Evolutionary conservation across 106 monocot genomes (phyloP), one percentile per base, ranked within the genome.

Genomic region (Narthecium ossifragum): DNA sequence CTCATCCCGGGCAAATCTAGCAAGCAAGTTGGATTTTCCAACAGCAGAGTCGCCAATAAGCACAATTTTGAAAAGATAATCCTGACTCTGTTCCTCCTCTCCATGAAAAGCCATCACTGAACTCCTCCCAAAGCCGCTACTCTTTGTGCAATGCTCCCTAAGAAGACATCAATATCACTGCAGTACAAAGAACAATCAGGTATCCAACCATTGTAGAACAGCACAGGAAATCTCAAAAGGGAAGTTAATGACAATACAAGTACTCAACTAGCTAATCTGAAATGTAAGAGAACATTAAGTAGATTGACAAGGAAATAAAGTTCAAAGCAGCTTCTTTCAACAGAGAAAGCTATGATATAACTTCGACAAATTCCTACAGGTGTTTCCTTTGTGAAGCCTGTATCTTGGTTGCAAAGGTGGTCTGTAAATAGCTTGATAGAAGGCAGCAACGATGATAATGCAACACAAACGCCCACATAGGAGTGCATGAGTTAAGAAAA

Each of bases 41-140:
- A 78, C 78, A 17, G 71, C 78, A 48, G 78, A 72, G 41, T 78
- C 78, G 27, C 78, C 78, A 27, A 78, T 71, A 26, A 71, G 34
- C 32, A 77, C 77, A 38, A 77, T 56, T 54, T 77, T 77, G 38
- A 77, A 77, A 34, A 78, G 66, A 55, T 78, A 78, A 17, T 71
- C 72, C 62, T 71, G 72, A 34, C 40, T 62, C 38, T 72, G 61
- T 8, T 72, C 72, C 31, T 78, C 77, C 8, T 67, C 72, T 51
- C 56, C 62, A 15, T 51, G 33, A 27, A 36, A 72, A 60, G 66
- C 61, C 78, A 78, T 78, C 22, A 26, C 49, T 46, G 29, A 32
- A 28, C 31, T 18, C 20, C 31, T 62, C 46, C 29, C 20, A 34
- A 22, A 20, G 24, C 22, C 15, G 21, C 20, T 43, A 29, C 22